Base-by-base conservation (phyloP, 257 asterid species). In the Petunia axillaris region DNA sequence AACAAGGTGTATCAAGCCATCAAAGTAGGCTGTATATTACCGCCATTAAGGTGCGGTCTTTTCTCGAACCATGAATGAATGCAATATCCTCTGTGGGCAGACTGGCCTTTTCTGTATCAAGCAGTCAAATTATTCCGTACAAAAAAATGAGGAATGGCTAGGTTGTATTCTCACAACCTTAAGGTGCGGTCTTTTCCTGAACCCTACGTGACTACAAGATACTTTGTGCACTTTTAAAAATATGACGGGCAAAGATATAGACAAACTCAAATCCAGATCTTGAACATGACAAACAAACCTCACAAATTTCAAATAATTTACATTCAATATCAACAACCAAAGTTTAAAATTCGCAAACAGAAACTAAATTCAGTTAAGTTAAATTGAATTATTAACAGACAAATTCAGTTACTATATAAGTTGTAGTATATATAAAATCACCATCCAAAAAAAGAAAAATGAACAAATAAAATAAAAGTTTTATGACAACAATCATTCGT, bases 361-460 rank as follows among this genome's bases (percentile, higher is more conserved):
- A 67, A 38, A 43, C 10, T 16, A 8, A 44, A 37, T 10, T 9
- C 59, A 13, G 9, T 41, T 46, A 9, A 16, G 10, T 70, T 54
- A 41, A 75, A 65, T 76, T 8, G 67, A 81, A 81, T 81, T 71
- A 83, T 81, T 81, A 70, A 83, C 78, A 78, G 78, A 67, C 54
- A 54, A 76, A 63, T 71, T 48, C 60, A 71, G 77, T 74, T 66
- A 80, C 62, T 64, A 54, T 64, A 54, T 82, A 79, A 67, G 60
- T 63, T 38, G 79, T 75, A 78, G 52, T 70, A 62, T 63, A 79
- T 73, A 46, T 68, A 79, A 43, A 55, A 65, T 13, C 70, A 79
- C 16, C 44, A 36, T 46, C 68, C 77, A 38, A 58, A 74, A 41
- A 25, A 57, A 59, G 63, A 63, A 77, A 68, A 70, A 58, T 77